Evolutionary conservation across 78 protist species (phyloP).

Genomic region (slime mould (Dictyostelium discoideum)): dicty_2.7 NC_007088.5:3316501-3317000

Average conservation of each 20-base stretch:
- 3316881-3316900: background rate
- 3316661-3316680: background rate
- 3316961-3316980: conserved; percentile 50
- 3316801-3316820: conserved; percentile 9
- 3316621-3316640: background rate
- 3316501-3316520: conserved; percentile 6
- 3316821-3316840: conserved; percentile 65
- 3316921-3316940: background rate
- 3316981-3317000: conserved; percentile 5
- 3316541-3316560: conserved; percentile 66
- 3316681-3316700: background rate
- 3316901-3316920: background rate
- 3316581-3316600: conserved; percentile 8
- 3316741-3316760: conserved; percentile 57
- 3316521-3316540: conserved; percentile 48
- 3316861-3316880: background rate
- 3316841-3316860: background rate
- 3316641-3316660: background rate
- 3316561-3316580: conserved; percentile 26
- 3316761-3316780: conserved; percentile 47
- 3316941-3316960: background rate
- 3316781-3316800: conserved; percentile 61
- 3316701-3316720: background rate
- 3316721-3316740: background rate
- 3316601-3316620: conserved; percentile 57